Base-by-base conservation (phyloP, 768 basidiomycete genomes). In the Tulasnella sp. region DNA sequence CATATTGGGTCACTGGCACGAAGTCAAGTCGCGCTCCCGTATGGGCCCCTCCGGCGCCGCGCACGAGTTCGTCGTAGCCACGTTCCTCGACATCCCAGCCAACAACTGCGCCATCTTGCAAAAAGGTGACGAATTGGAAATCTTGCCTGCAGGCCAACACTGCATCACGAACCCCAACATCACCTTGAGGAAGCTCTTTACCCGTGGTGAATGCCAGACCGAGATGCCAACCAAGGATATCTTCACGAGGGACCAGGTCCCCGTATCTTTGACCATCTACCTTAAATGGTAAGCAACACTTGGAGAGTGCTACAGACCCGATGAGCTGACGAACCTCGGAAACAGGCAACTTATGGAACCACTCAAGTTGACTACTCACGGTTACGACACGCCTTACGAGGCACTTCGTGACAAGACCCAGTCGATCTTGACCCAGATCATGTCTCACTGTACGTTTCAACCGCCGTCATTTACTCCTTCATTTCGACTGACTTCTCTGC, bases 31-130 rank as follows among this genome's bases (percentile, higher is more conserved):
- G 94, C 89, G 86, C 85, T 92, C 91, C 83, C 87, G 86, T 60
- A 86, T 90, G 37, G 83, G 82, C 11, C 46, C 31, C n/a, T 46
- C 83, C 1, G 84, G 85, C 9, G 84, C 85, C 58, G 86, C 88
- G 74, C 89, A 90, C 82, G 91, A 93, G 84, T 95, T 93, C 82
- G 90, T 95, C 78, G 93, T 93, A 7, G 94, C 94, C 0, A 89
- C 91, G 73, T 95, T 95, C 87, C 86, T 95, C 84, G 92, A 94
- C 82, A 94, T 95, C 74, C 94, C 94, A 9, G 94, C 94, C 40
- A 95, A 91, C 83, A 96, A 96, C 84, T 95, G 94, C 83, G 95
- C 94, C 50, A 93, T 95, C 80, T 88, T 96, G 74, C 95, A 96
- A 85, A 89, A 90, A 22, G 94, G 93, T 22, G 93, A 96, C 82